Conservation (phyloP, 176 grass and related monocot species). For the Aegilops tauschii region DNA sequence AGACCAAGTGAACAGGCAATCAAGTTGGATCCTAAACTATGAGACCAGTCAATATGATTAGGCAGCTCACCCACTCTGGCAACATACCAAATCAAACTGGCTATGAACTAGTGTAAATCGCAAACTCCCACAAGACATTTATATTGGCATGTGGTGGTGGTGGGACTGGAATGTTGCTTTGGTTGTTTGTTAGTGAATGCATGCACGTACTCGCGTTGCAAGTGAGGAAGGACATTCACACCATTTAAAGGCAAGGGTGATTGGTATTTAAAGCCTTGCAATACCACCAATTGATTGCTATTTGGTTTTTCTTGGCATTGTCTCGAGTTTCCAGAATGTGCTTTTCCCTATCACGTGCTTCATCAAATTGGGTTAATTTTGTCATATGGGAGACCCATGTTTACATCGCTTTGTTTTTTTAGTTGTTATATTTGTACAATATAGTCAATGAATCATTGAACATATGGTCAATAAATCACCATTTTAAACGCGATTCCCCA, state of each 20-base stretch:
- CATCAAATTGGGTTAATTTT: neutral
- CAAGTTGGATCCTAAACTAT: neutral
- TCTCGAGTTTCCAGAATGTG: neutral
- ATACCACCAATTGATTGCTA: neutral
- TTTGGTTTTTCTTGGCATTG: neutral
- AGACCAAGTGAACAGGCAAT: rapidly evolving
- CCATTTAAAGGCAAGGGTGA: neutral
- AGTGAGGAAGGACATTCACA: neutral
- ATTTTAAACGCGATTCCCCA: neutral
- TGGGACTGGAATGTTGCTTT: neutral
- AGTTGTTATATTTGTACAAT: neutral
- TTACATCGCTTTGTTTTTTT: neutral
- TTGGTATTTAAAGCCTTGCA: neutral
- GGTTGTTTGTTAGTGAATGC: neutral
- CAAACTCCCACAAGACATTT: neutral
- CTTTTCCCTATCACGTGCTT: neutral
- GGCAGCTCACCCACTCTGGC: neutral
- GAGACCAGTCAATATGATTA: neutral
- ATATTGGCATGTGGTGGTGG: neutral
- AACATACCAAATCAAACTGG: neutral
- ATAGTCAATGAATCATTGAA: neutral
- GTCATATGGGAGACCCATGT: neutral
- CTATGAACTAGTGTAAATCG: neutral
- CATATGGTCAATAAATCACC: neutral
- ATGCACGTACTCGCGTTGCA: neutral